A percentile compares a stretch with the other conserved stretches of the same genome.
Conservation (phyloP, 805 yeast genomes). For the Zygotorulaspora chibaensis region DNA sequence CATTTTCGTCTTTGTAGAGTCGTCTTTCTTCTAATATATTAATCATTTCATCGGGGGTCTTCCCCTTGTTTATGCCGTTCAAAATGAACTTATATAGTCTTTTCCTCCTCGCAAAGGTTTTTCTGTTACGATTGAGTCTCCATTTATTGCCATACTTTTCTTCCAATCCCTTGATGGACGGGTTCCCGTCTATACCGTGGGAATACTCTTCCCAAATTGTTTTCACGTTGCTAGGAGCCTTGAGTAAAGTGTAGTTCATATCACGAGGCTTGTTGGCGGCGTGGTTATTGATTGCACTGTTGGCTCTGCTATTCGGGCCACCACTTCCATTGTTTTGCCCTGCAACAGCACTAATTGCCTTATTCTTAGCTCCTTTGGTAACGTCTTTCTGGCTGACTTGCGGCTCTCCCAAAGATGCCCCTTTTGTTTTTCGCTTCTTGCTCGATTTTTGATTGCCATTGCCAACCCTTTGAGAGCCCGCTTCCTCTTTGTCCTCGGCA, state of each 20-base stretch:
- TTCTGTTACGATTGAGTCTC: conserved; percentile 37
- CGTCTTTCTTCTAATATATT: conserved; percentile 29
- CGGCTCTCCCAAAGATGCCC: neutral
- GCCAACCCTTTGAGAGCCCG: neutral
- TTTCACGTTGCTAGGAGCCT: conserved; percentile 34
- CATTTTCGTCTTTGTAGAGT: conserved; percentile 32
- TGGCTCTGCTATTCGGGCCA: neutral
- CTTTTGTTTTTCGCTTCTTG: neutral
- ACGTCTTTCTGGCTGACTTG: neutral
- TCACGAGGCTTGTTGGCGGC: conserved; percentile 8
- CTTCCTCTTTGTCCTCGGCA: conserved; percentile 13
- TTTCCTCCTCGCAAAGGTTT: conserved; percentile 36
- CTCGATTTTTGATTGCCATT: neutral
- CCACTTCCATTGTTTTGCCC: neutral
- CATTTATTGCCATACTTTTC: conserved; percentile 40
- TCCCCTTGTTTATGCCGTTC: conserved; percentile 33
- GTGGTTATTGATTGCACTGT: neutral
- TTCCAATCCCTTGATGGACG: conserved; percentile 40
- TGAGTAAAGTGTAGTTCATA: conserved; percentile 27
- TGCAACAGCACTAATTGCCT: neutral
- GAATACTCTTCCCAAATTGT: conserved; percentile 40
- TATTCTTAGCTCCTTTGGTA: neutral
- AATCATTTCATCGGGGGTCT: conserved; percentile 35
- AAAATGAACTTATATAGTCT: conserved; percentile 35
- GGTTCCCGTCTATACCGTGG: conserved; percentile 40